Evolutionary conservation across 352 stramenopile genomes (phyloP).

Genomic region (Globisporangium parvum): DNA sequence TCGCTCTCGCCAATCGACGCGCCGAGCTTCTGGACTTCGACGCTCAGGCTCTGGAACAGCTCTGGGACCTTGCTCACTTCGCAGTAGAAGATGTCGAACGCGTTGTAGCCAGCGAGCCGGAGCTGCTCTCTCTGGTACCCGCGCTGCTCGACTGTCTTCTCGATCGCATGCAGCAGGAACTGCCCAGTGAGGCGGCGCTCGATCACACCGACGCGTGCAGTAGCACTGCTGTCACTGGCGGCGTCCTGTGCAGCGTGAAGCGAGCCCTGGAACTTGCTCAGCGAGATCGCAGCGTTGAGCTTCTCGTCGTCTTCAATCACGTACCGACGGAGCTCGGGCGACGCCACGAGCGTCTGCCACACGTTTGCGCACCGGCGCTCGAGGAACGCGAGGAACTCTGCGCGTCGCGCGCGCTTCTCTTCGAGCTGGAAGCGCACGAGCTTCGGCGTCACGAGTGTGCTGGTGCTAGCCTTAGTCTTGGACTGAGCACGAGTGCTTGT

Average conservation of each 20-base stretch:
- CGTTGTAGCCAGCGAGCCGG: slow-evolving; percentile 71
- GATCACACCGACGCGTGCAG: slow-evolving; percentile 9
- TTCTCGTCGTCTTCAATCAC: slow-evolving; percentile 73
- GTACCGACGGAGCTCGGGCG: slow-evolving; percentile 40
- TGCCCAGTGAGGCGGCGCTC: slow-evolving; percentile 41
- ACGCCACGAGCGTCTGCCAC: slow-evolving; percentile 55
- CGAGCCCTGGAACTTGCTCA: slow-evolving; percentile 73
- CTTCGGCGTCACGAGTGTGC: slow-evolving; percentile 55
- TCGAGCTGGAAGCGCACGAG: slow-evolving; percentile 83
- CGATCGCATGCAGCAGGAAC: slow-evolving; percentile 70
- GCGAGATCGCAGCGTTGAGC: slow-evolving; percentile 58
- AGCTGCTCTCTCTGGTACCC: slow-evolving; percentile 79
- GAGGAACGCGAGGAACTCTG: slow-evolving; percentile 62
- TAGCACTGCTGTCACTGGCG: background rate
- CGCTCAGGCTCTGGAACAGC: slow-evolving; percentile 48
- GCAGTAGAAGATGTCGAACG: slow-evolving; percentile 86
- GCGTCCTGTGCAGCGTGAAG: slow-evolving; percentile 21
- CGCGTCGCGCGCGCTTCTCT: slow-evolving; percentile 61
- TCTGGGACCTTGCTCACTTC: slow-evolving; percentile 79
- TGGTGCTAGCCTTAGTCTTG: background rate
- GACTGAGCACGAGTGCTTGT: background rate
- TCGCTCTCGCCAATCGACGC: slow-evolving; percentile 58
- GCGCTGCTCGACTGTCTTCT: slow-evolving; percentile 60
- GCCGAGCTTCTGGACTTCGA: slow-evolving; percentile 47
- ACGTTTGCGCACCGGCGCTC: slow-evolving; percentile 49